Base-by-base conservation (phyloP, 2,329 filamentous ascomycete species). In the Trichoderma sp. region DNA sequence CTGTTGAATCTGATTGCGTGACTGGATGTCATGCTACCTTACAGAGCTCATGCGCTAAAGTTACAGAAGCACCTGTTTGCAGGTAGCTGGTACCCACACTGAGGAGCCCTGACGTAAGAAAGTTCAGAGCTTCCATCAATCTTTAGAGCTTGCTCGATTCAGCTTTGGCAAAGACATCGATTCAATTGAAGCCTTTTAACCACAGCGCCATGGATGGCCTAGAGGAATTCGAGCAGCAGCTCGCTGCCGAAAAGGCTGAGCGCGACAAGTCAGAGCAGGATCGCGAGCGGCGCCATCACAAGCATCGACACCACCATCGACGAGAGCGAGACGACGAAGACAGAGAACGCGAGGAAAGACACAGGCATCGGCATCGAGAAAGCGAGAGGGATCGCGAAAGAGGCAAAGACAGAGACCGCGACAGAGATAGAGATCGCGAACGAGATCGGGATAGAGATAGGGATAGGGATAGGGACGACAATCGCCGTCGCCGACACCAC, bases 191-290 rank as follows among this genome's bases (percentile, higher is more conserved):
- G n/a, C 43, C 57, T 69, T 20, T 39, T 13, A 9, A 1, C 9
- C 36, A 8, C 68, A 17, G 28, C 59, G 36, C 20, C 28, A 88
- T 87, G 86, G 85, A 87, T 74, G 82, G 86, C n/a, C 82, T 88
- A 11, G 87, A 87, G 63, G 93, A 95, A 71, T 97, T 97, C 72
- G 94, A 97, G 80, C 93, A 91, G 79, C 85, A 90, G 30, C 85
- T 97, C 13, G 92, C 91, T 1, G 87, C 90, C 58, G 90, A 88
- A 74, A 91, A 90, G 77, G 83, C 83, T 0, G 82, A 84, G 61
- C 84, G 87, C 69, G 85, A 88, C 57, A 82, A 82, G 6, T 79
- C 79, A 50, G 86, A 86, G 72, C 81, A 82, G 57, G 80, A 83
- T 50, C 82, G 84, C 58, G 85, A 85, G 32, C 82, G 83, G 47